Evolutionary conservation across 2,329 filamentous ascomycete species (phyloP), one percentile per base, ranked within the genome.

Genomic region (Ophiostoma populinum): DNA sequence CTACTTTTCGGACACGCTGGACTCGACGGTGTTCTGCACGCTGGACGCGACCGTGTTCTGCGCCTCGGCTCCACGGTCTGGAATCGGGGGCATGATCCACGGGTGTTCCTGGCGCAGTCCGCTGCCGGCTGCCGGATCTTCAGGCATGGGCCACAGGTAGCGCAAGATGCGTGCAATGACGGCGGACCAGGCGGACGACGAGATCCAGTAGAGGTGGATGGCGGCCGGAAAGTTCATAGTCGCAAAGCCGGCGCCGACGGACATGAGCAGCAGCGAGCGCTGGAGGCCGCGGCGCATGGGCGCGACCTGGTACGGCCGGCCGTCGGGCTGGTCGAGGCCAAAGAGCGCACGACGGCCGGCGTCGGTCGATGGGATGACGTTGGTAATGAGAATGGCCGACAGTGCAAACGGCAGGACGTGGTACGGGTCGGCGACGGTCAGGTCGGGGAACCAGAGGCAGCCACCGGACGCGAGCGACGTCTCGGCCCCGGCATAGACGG

Each of bases 371-470:
- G 58, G 57, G 13, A 57, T 16, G 3, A 56, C 17, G 37, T 58
- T 56, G 15, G 38, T 10, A 4, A 58, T 34, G 11, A 61, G 42
- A 13, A 54, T 40, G 6, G 45, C 51, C 0, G 57, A 59, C 15
- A 62, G 45, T 1, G 50, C 45, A 8, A 56, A 37, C 4, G 69
- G 66, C 0, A 72, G 55, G 19, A 60, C 48, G 37, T 58, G 54
- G 37, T 60, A 61, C 1, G 69, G 65, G 40, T 73, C 69, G 21
- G 61, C 51, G 20, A 47, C 59, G 6, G 61, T 62, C 17, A 73
- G 56, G 42, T 73, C 62, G 2, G 57, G 52, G 44, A 72, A 70
- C 67, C 68, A 72, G 12, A 71, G 52, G 26, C 55, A 58, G 18
- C 68, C 67, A 5, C 63, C 67, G 0, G 60, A 54, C 1, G 54